phyloP scores from a whole-genome alignment of 2,329 filamentous ascomycete genomes.

The Exophiala xenobiotica region DNA sequence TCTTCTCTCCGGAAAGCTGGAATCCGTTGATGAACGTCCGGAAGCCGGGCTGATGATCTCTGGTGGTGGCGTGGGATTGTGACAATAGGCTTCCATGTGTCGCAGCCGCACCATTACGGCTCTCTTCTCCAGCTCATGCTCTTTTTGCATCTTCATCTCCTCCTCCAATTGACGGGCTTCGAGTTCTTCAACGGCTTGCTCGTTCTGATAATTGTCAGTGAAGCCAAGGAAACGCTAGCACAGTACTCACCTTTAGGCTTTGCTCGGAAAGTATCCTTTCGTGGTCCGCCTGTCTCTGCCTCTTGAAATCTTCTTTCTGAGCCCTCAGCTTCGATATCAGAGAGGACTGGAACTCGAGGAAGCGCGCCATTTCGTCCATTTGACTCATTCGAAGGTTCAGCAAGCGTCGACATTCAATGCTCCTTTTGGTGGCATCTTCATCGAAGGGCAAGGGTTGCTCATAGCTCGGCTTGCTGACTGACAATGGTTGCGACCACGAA shows the following conservation, averaged over 20 bases:
- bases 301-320: slow-evolving; percentile 28
- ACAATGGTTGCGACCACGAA: slow-evolving; percentile 24
- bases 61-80: slow-evolving; percentile 39
- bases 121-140: slow-evolving; percentile 45
- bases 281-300: slow-evolving; percentile 35
- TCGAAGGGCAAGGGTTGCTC: slow-evolving; percentile 18
- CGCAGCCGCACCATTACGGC: slow-evolving; percentile 46
- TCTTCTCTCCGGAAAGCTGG: slow-evolving; percentile 33
- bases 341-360: slow-evolving; percentile 27
- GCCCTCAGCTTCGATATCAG: slow-evolving; percentile 21
- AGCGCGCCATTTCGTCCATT: slow-evolving; percentile 29
- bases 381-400: slow-evolving; percentile 26
- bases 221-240: neutral
- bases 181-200: slow-evolving; percentile 36
- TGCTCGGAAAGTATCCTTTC: slow-evolving; percentile 38
- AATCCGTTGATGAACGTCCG: slow-evolving; percentile 22
- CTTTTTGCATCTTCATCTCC: slow-evolving; percentile 46
- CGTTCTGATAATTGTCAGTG: slow-evolving; percentile 36
- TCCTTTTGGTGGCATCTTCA: slow-evolving; percentile 24
- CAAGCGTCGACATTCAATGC: slow-evolving; percentile 27
- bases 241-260: slow-evolving; percentile 38
- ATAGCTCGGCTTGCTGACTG: slow-evolving; percentile 14
- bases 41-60: slow-evolving; percentile 32
- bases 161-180: slow-evolving; percentile 46
- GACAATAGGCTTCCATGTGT: slow-evolving; percentile 50